Percentiles rank a stretch among this genome's conserved stretches.
These are phyloP conservation scores for Endotrypanum monterogeii DNA, from an alignment of 208 protist genomes.

Conservation along the genomic window DNA sequence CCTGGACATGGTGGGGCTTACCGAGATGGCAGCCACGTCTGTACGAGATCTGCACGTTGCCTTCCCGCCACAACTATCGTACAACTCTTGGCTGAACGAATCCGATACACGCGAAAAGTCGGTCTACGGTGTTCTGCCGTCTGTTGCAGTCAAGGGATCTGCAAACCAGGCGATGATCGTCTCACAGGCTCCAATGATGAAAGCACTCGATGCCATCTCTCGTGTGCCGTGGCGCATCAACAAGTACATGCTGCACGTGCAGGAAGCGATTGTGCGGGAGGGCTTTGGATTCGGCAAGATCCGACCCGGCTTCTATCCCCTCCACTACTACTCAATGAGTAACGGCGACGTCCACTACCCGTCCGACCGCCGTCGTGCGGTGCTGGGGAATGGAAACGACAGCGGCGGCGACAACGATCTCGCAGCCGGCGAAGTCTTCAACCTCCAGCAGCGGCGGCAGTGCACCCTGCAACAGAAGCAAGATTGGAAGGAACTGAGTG, in stretches of 20 bases:
- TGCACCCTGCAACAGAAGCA: slow-evolving; percentile 67
- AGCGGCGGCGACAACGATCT: slow-evolving; percentile 39
- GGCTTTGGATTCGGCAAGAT: slow-evolving; percentile 93
- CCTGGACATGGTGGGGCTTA: slow-evolving; percentile 75
- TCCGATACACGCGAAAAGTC: slow-evolving; percentile 90
- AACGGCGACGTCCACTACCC: slow-evolving; percentile 62
- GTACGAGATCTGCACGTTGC: slow-evolving; percentile 83
- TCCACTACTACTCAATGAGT: slow-evolving; percentile 79
- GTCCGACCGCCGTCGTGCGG: slow-evolving; percentile 20
- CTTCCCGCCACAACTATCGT: slow-evolving; percentile 89
- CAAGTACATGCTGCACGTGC: slow-evolving; percentile 93
- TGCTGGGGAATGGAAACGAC: slow-evolving; percentile 7
- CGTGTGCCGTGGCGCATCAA: slow-evolving; percentile 92
- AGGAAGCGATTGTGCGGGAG: slow-evolving; percentile 91
- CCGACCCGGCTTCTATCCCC: slow-evolving; percentile 85
- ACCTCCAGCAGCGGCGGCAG: slow-evolving; percentile 60
- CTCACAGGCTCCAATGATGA: slow-evolving; percentile 92
- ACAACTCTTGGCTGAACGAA: slow-evolving; percentile 90
- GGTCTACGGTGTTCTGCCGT: slow-evolving; percentile 91
- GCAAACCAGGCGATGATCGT: slow-evolving; percentile 93
- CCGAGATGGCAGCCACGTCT: slow-evolving; percentile 58
- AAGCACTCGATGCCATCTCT: slow-evolving; percentile 89
- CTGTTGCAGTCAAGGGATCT: slow-evolving; percentile 84
- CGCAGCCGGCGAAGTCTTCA: slow-evolving; percentile 47
- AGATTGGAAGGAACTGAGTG: slow-evolving; percentile 85